A percentile compares a stretch with the other conserved stretches of the same genome.
phyloP scores from a whole-genome alignment of 2,329 filamentous ascomycete genomes.

The Fusarium pseudonygamai region DNA sequence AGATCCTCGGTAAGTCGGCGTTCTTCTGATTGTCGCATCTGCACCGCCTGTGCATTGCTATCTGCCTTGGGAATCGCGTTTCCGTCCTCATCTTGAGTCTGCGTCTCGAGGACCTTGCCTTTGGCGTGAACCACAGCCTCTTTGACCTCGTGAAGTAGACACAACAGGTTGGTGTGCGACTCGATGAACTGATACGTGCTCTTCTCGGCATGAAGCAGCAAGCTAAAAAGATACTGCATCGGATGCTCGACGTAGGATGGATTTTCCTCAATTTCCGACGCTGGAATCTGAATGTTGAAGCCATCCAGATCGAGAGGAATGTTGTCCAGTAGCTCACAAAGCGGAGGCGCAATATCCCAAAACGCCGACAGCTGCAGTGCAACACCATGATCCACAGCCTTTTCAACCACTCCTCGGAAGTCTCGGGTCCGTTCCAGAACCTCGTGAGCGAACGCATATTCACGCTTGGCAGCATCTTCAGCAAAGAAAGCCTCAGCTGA shows the following conservation, averaged over 20 bases:
- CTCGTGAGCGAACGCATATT: constrained; percentile 75
- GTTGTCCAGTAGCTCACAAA: constrained; percentile 81
- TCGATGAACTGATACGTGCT: constrained; percentile 98
- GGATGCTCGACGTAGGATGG: constrained; percentile 83
- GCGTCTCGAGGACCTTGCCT: constrained; percentile 72
- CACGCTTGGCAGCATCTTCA: constrained; percentile 78
- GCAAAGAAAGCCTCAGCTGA: constrained; percentile 85
- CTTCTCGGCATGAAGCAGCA: constrained; percentile 88
- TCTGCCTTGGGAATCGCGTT: constrained; percentile 46
- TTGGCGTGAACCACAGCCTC: constrained; percentile 78
- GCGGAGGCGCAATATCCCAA: constrained; percentile 93
- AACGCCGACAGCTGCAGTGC: constrained; percentile 93
- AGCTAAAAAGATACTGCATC: constrained; percentile 87
- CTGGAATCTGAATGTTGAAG: constrained; percentile 81
- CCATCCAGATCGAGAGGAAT: constrained; percentile 69
- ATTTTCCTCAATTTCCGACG: constrained; percentile 84
- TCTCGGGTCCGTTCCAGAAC: constrained; percentile 77
- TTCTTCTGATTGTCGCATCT: constrained; percentile 74
- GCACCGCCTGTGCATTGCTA: constrained; percentile 56
- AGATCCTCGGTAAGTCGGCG: constrained; percentile 80
- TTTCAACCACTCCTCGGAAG: constrained; percentile 82
- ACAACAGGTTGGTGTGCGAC: constrained; percentile 89
- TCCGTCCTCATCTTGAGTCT: constrained; percentile 58
- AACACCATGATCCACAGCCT: constrained; percentile 86
- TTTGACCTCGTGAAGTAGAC: constrained; percentile 89